Conservation (phyloP, 768 basidiomycete genomes). For the Tylopilus plumbeoviolaceoides region DNA sequence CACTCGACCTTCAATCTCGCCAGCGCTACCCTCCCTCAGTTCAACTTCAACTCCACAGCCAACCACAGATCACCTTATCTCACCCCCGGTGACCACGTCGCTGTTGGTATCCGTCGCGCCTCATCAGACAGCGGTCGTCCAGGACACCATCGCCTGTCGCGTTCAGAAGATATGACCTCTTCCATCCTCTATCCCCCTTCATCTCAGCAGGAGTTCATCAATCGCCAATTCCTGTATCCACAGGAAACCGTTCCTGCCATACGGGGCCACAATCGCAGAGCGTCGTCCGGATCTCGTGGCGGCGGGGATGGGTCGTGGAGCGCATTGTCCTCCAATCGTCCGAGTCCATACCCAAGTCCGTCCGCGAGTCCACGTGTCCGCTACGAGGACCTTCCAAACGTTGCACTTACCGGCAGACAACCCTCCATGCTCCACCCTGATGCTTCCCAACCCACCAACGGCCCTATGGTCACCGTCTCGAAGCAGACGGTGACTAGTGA, state of each 20-base stretch:
- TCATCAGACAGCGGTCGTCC: conserved; percentile 44
- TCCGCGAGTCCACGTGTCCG: conserved; percentile 57
- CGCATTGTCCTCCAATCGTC: conserved; percentile 36
- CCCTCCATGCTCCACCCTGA: conserved; percentile 25
- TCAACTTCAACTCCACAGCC: conserved; percentile 33
- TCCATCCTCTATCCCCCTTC: conserved; percentile 31
- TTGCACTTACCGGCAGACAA: conserved; percentile 22
- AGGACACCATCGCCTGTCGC: conserved; percentile 48
- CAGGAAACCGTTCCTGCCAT: conserved; percentile 34
- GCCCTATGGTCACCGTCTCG: conserved; percentile 32
- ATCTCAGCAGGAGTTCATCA: conserved; percentile 42
- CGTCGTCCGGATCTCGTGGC: conserved; percentile 38
- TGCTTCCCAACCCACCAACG: neutral
- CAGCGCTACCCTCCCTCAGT: conserved; percentile 26
- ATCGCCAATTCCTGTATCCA: conserved; percentile 42
- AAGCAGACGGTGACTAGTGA: conserved; percentile 90
- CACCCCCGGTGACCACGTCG: conserved; percentile 26
- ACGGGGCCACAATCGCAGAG: conserved; percentile 41
- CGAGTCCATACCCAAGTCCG: conserved; percentile 66
- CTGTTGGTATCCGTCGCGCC: conserved; percentile 42
- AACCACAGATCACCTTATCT: conserved; percentile 38
- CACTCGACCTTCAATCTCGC: conserved; percentile 29
- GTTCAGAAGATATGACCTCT: conserved; percentile 57
- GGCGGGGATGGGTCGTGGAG: conserved; percentile 31
- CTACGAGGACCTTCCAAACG: conserved; percentile 46